Conservation (phyloP, 345 rosid species). For the Angophora floribunda region DNA sequence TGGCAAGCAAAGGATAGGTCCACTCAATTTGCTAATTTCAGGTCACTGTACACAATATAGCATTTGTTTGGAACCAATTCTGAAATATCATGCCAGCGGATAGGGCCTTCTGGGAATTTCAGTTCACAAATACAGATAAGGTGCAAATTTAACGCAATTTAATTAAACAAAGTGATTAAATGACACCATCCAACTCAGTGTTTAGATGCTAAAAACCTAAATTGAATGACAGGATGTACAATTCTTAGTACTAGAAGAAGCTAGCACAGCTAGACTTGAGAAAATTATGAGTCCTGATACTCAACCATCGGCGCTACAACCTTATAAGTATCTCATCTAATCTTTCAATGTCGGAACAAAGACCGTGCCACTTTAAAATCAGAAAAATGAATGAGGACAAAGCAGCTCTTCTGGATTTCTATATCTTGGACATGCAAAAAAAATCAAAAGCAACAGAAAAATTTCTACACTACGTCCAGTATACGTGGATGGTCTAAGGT, state of each 20-base stretch:
- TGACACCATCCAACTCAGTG: not conserved
- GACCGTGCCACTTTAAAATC: not conserved
- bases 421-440: not conserved
- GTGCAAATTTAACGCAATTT: not conserved
- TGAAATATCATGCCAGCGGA: not conserved
- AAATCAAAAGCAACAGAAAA: not conserved
- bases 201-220: not conserved
- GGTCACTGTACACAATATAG: not conserved
- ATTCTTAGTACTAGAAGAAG: not conserved
- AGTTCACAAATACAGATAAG: not conserved
- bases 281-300: not conserved
- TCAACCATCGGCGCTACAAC: not conserved
- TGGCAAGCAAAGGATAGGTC: not conserved
- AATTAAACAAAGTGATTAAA: not conserved
- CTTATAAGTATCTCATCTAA: not conserved
- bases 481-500: not conserved
- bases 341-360: not conserved
- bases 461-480: not conserved
- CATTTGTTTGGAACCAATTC: not conserved
- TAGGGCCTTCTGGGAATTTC: not conserved
- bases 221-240: not conserved
- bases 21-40: not conserved
- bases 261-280: not conserved
- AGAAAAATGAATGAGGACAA: not conserved
- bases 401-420: not conserved